A percentile compares a stretch with the other conserved stretches of the same genome.
These are phyloP conservation scores for Trapa bicornis DNA, from an alignment of 345 rosid species.

Conservation along the genomic window DNA sequence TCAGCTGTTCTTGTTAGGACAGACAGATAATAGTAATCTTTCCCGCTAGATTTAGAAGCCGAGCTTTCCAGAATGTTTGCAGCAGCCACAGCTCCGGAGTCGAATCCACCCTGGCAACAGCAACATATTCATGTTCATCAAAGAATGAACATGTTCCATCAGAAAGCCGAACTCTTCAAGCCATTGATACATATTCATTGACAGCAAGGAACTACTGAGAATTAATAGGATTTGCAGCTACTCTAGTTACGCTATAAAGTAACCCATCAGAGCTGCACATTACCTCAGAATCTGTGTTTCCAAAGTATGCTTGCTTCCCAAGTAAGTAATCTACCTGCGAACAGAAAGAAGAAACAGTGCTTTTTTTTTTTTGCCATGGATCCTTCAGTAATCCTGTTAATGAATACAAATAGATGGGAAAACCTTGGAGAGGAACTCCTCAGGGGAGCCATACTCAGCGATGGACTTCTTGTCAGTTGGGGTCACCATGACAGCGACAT, in stretches of 20 bases:
- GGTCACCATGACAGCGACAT: slow-evolving; percentile 48
- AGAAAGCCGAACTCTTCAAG: too few species aligned
- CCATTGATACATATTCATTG: background rate
- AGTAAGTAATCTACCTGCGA: slow-evolving; percentile 69
- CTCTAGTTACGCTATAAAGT: background rate
- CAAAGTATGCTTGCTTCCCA: slow-evolving; percentile 63
- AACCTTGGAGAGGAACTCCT: slow-evolving; percentile 28
- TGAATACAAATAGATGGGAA: background rate
- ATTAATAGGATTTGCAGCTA: too few species aligned
- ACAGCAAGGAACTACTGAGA: background rate
- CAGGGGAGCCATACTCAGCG: slow-evolving; percentile 73
- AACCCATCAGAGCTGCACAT: background rate
- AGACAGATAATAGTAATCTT: slow-evolving; percentile 45
- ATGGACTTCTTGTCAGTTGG: slow-evolving; percentile 87
- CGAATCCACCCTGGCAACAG: slow-evolving; percentile 64
- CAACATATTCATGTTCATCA: background rate
- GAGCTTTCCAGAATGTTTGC: slow-evolving; percentile 71
- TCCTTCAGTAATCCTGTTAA: background rate
- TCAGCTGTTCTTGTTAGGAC: slow-evolving; percentile 92
- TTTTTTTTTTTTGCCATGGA: background rate
- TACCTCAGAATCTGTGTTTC: slow-evolving; percentile 73
- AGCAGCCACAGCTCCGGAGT: slow-evolving; percentile 51
- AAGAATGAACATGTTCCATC: background rate
- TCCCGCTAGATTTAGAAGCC: slow-evolving; percentile 28
- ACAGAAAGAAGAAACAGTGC: background rate